Conservation (phyloP, 2,329 filamentous ascomycete species). For the Dactylellina cionopaga region DNA sequence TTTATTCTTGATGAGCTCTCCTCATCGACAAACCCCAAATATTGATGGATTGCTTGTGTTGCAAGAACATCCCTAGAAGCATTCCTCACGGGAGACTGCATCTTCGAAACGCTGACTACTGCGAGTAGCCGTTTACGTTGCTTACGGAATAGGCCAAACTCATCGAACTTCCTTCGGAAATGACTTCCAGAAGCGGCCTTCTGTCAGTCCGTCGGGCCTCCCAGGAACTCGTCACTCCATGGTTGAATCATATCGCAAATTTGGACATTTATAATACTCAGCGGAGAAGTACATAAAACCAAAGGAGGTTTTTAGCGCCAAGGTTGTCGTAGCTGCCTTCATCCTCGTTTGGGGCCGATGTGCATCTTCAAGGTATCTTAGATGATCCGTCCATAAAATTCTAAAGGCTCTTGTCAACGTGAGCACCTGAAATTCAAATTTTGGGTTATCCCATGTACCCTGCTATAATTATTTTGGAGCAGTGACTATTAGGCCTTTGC, state of each 20-base stretch:
- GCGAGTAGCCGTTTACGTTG: constrained; percentile 37
- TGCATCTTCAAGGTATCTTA: constrained; percentile 17
- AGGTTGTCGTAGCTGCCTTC: neutral
- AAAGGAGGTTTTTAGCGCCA: neutral
- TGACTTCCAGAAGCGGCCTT: constrained; percentile 49
- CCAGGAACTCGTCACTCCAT: neutral
- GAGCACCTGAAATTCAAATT: constrained; percentile 11
- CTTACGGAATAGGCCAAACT: constrained; percentile 31
- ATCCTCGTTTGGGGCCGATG: constrained; percentile 8
- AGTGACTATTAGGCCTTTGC: constrained; percentile 12
- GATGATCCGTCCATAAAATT: neutral
- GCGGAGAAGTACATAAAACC: neutral
- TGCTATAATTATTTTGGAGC: neutral
- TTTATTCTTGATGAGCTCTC: constrained; percentile 35
- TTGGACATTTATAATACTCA: neutral
- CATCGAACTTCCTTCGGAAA: constrained; percentile 47
- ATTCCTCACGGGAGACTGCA: constrained; percentile 47
- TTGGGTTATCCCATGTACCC: no score
- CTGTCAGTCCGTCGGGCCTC: constrained; percentile 25
- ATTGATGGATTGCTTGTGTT: constrained; percentile 35
- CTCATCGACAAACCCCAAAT: constrained; percentile 26
- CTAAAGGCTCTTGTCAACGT: constrained; percentile 6
- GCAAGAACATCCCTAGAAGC: constrained; percentile 21
- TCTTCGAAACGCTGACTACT: constrained; percentile 32
- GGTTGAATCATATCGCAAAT: constrained; percentile 1